Conservation (phyloP, 345 rosid genomes). For the Excoecaria agallocha region DNA sequence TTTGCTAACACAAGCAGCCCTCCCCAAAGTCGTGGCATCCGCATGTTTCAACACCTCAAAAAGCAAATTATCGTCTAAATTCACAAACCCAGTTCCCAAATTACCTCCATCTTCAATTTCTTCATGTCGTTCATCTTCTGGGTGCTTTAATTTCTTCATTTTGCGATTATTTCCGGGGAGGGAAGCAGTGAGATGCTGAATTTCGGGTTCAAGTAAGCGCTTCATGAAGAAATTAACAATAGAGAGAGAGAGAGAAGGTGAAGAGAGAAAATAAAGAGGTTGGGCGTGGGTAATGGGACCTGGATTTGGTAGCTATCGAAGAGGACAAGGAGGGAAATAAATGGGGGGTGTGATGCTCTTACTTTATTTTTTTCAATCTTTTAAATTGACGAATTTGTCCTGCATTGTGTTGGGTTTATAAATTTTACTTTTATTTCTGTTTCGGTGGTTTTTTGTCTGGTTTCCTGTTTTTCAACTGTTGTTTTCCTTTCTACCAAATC, state of each 20-base stretch:
- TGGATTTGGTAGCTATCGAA: constrained; percentile 48
- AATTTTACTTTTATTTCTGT: background rate
- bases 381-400: constrained; percentile 40
- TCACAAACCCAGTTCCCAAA: constrained; percentile 43
- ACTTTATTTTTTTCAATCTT: background rate
- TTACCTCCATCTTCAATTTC: background rate
- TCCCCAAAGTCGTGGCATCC: constrained; percentile 71
- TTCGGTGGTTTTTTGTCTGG: background rate
- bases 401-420: background rate
- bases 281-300: constrained; percentile 22
- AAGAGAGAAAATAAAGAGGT: background rate
- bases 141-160: constrained; percentile 46
- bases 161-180: constrained; percentile 17
- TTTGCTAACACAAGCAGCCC: constrained; percentile 78
- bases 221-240: constrained; percentile 45
- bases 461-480: background rate
- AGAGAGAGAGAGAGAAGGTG: no score
- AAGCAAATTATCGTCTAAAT: constrained; percentile 73
- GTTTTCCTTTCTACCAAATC: background rate
- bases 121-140: constrained; percentile 14
- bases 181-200: constrained; percentile 9
- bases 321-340: constrained; percentile 56
- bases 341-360: constrained; percentile 30
- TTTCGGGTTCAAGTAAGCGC: constrained; percentile 32
- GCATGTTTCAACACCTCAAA: constrained; percentile 91